Base-by-base conservation (phyloP, 352 stramenopile species). In the Globisporangium paroecandrum region DNA sequence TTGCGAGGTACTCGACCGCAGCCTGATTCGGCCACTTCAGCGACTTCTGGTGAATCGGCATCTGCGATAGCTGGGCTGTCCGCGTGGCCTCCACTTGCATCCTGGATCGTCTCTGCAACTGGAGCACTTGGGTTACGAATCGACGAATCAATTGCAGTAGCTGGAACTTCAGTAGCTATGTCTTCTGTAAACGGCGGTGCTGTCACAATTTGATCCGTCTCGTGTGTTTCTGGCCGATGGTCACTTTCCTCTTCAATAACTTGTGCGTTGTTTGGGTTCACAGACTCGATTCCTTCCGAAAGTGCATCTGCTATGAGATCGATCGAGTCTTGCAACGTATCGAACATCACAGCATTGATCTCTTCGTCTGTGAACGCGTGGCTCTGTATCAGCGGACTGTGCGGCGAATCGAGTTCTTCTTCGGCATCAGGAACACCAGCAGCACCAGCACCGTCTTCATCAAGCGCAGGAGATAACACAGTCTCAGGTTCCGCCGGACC, bases 311-410 rank as follows among this genome's bases (percentile, higher is more conserved):
- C 72, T 2, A 82, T 57, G 18, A 22, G 36, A 60, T 82, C 75
- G 43, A 79, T 77, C 53, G 72, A 77, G 4, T 70, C 64, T 41
- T 77, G 75, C 20, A 79, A 46, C 1, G 63, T 62, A 5, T 47
- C 41, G 24, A 76, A 74, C 18, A 82, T 69, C 1, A 62, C 58
- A 7, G 65, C 56, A 15, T 74, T 61, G 55, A 58, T 56, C 12
- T 73, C 60, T 0, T 43, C 27, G 43, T 69, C 64, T 8, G 25
- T 15, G 10, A 61, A 62, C 22, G 24, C 27, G 32, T 6, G 1
- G 41, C 32, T 41, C 8, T 43, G 32, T 22, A 27, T 29, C 18
- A 46, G 20, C 2, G 7, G 4, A 24, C 24, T 43, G 10, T 41
- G 15, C 20, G 24, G 1, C 5, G 25, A 10, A 29, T 15, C 43